Conservation (phyloP, 2,329 filamentous ascomycete genomes). For the Pseudogymnoascus sp. region DNA sequence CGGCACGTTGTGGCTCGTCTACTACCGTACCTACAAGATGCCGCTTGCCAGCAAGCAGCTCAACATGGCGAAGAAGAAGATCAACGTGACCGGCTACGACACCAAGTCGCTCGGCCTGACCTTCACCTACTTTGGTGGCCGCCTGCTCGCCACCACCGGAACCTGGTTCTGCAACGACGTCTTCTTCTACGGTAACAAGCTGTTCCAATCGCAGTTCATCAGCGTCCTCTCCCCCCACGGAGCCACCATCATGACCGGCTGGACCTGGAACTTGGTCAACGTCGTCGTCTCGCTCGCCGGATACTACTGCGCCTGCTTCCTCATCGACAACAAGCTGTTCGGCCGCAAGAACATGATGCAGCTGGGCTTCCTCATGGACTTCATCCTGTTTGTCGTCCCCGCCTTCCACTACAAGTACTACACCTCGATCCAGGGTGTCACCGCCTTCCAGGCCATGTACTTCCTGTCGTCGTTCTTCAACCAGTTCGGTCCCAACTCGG, state of each 20-base stretch:
- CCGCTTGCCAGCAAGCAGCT: constrained; percentile 78
- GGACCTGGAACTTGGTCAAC: constrained; percentile 92
- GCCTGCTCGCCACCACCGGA: constrained; percentile 77
- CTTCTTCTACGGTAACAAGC: constrained; percentile 99
- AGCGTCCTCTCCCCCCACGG: constrained; percentile 60
- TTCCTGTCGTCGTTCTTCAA: constrained; percentile 98
- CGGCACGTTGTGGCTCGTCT: constrained; percentile 88
- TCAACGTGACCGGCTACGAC: constrained; percentile 87
- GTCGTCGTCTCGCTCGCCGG: constrained; percentile 76
- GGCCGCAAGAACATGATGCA: constrained; percentile 96
- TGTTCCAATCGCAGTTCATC: constrained; percentile 91
- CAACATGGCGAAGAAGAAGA: constrained; percentile 73
- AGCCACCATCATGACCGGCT: constrained; percentile 69
- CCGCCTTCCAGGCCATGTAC: constrained; percentile 96
- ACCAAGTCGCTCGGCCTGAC: constrained; percentile 72
- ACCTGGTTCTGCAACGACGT: constrained; percentile 96
- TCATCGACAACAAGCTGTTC: constrained; percentile 95
- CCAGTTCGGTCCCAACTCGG: constrained; percentile 96
- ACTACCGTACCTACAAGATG: constrained; percentile 96
- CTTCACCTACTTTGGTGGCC: constrained; percentile 75
- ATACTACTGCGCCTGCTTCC: constrained; percentile 81
- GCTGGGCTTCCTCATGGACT: constrained; percentile 85
- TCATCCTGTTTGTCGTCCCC: constrained; percentile 87
- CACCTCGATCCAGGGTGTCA: constrained; percentile 61
- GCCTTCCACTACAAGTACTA: constrained; percentile 86